Percentiles rank a stretch among this genome's conserved stretches.
Conservation (phyloP, 768 basidiomycete genomes). For the Panellus pusillus region DNA sequence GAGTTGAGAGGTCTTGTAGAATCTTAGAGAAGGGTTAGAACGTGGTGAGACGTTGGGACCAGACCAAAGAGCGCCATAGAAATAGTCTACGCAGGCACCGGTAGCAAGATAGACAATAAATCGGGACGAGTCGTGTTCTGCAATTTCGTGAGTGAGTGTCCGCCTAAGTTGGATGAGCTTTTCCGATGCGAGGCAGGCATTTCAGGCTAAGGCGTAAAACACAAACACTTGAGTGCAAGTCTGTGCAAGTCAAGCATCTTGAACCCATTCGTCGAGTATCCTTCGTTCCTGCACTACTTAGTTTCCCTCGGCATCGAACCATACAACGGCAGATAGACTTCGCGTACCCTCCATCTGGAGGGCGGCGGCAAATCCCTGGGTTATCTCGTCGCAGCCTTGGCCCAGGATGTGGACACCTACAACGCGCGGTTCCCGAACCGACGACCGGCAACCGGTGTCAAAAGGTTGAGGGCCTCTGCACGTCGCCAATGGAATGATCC, state of each 20-base stretch:
- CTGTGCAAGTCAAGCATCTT: not conserved
- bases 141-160: constrained; percentile 67
- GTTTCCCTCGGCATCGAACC: constrained; percentile 33
- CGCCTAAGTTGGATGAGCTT: constrained; percentile 81
- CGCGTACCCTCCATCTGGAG: constrained; percentile 84
- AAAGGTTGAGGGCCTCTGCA: constrained; percentile 78
- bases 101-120: constrained; percentile 98
- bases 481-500: constrained; percentile 88
- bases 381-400: constrained; percentile 85
- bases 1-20: constrained; percentile 56
- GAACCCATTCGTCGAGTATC: constrained; percentile 67
- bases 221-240: constrained; percentile 2
- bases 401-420: constrained; percentile 97
- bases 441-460: constrained; percentile 95
- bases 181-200: constrained; percentile 69
- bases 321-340: not conserved
- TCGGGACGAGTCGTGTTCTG: constrained; percentile 63
- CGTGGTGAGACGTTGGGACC: not conserved
- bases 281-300: constrained; percentile 72
- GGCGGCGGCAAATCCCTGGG: constrained; percentile 97
- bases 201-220: constrained; percentile 54
- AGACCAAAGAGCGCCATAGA: constrained; percentile 68
- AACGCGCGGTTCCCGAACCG: constrained; percentile 88
- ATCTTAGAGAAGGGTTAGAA: constrained; percentile 47
- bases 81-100: constrained; percentile 97